Evolutionary conservation across 306 rosid genomes (phyloP).

Genomic region (Prunus kanzakura): DNA sequence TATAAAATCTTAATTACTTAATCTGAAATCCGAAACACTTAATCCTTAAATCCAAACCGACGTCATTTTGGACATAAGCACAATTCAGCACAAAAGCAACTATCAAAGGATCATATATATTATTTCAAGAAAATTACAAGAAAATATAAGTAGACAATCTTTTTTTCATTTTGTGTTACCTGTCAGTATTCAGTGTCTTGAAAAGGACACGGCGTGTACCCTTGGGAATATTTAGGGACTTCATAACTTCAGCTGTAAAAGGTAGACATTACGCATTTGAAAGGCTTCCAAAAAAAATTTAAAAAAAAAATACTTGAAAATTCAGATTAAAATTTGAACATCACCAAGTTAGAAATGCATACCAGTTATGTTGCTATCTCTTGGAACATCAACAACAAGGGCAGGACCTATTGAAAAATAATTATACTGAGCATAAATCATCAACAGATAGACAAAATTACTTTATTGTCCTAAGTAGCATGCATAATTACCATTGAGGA

Average conservation of each 20-base stretch:
- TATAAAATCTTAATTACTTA: neutral
- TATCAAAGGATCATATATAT: too few relatives aligned
- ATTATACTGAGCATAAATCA: neutral
- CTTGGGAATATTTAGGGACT: constrained; percentile 27
- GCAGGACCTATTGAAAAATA: constrained; percentile 49
- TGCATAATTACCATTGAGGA: constrained; percentile 54
- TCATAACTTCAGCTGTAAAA: constrained; percentile 34
- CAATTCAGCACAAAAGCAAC: neutral
- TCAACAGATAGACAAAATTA: neutral
- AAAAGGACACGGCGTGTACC: constrained; percentile 33
- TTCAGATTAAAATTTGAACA: neutral
- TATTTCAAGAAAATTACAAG: too few relatives aligned
- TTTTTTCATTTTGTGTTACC: constrained; percentile 7
- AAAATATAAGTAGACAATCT: neutral
- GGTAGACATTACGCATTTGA: neutral
- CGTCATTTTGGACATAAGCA: neutral
- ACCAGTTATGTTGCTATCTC: constrained; percentile 70
- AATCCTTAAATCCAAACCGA: neutral
- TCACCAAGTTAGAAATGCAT: constrained; percentile 15
- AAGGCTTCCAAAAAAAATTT: too few relatives aligned
- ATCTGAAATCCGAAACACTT: neutral
- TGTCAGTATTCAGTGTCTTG: constrained; percentile 24
- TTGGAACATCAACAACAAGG: constrained; percentile 66
- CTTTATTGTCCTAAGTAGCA: neutral
- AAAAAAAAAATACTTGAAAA: neutral